These are phyloP conservation scores for Hypholoma fasciculare DNA, from an alignment of 768 basidiomycete species.

Conservation along the genomic window DNA sequence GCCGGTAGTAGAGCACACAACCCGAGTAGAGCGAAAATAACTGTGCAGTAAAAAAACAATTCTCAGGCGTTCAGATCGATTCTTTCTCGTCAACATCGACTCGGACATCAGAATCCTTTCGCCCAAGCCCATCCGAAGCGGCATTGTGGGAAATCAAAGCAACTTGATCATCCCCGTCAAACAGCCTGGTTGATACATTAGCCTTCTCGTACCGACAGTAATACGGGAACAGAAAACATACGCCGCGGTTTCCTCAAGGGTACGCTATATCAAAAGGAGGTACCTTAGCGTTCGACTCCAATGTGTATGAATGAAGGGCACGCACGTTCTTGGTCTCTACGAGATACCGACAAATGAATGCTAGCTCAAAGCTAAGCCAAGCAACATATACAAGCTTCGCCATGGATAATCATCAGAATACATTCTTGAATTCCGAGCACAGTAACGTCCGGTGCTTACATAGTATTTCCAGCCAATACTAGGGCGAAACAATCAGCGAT, in stretches of 20 bases:
- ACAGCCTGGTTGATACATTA: conserved; percentile 30
- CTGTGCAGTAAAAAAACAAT: not conserved
- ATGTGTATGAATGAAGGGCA: not conserved
- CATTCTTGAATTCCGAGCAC: too few relatives aligned
- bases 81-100: conserved; percentile 7
- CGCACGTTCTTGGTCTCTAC: conserved; percentile 51
- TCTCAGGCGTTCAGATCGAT: not conserved
- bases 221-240: conserved; percentile 12
- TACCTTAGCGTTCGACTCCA: not conserved
- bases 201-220: not conserved
- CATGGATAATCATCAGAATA: not conserved
- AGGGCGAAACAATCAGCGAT: not conserved
- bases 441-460: conserved; percentile 25
- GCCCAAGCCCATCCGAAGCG: not conserved
- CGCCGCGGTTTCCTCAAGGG: conserved; percentile 64
- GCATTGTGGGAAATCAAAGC: conserved; percentile 18
- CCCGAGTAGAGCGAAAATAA: not conserved
- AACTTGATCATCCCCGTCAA: conserved; percentile 56
- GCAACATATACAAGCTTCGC: conserved; percentile 46
- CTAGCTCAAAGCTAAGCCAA: conserved; percentile 55
- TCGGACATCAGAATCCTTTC: conserved; percentile 10
- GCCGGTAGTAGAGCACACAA: too few relatives aligned
- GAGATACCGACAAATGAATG: conserved; percentile 50
- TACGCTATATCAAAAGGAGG: conserved; percentile 30
- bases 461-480: conserved; percentile 65